phyloP scores from a whole-genome alignment of 306 rosid genomes.

The Echinosophora koreensis region DNA sequence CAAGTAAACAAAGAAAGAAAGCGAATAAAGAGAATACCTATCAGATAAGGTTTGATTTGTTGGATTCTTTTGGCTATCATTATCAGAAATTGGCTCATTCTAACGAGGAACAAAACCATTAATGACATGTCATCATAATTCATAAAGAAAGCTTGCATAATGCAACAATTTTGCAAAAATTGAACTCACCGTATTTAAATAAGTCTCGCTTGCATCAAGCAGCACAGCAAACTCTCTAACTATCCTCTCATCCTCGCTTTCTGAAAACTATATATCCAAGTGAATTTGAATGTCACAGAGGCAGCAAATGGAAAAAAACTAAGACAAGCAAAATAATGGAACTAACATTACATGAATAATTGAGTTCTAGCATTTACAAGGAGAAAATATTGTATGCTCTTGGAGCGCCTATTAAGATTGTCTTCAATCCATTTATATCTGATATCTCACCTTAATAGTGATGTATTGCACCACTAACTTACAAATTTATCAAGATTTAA shows the following conservation, averaged over 20 bases:
- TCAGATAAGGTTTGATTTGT: constrained; percentile 62
- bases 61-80: constrained; percentile 48
- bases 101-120: constrained; percentile 48
- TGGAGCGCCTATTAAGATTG: not conserved
- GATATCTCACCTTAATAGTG: too few species aligned
- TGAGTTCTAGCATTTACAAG: not conserved
- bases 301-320: not conserved
- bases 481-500: too few species aligned
- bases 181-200: constrained; percentile 54
- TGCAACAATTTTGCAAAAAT: not conserved
- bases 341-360: not conserved
- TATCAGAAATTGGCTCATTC: constrained; percentile 48
- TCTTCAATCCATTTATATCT: not conserved
- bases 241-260: constrained; percentile 81
- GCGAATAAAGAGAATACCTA: constrained; percentile 60
- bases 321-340: not conserved
- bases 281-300: constrained; percentile 55
- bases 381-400: too few species aligned
- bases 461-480: too few species aligned
- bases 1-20: constrained; percentile 5
- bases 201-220: constrained; percentile 67
- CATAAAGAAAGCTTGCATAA: constrained; percentile 4
- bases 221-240: constrained; percentile 81
- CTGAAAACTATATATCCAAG: constrained; percentile 78
- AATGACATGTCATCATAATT: not conserved